Conservation (phyloP, 345 rosid genomes). For the Capsella bursapastoris region DNA sequence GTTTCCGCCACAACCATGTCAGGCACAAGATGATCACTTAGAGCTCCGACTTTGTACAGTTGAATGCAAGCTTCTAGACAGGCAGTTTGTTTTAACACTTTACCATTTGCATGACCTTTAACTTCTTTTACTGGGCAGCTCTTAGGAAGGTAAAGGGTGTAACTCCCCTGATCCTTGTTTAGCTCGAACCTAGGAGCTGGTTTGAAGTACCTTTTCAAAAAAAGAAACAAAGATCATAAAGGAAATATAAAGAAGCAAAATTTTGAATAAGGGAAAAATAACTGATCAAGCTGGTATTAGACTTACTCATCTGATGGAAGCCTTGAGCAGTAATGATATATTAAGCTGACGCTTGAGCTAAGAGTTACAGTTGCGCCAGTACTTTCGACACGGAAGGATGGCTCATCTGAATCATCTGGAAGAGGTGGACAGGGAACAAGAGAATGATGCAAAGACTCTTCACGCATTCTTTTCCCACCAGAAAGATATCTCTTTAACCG, state of each 20-base stretch:
- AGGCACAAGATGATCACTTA: slow-evolving; percentile 85
- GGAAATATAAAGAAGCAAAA: background rate
- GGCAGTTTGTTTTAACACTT: slow-evolving; percentile 60
- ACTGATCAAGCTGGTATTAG: slow-evolving; percentile 19
- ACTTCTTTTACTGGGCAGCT: slow-evolving; percentile 63
- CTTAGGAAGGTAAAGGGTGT: slow-evolving; percentile 71
- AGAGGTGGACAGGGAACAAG: slow-evolving; percentile 62
- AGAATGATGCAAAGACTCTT: slow-evolving; percentile 64
- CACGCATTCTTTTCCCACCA: slow-evolving; percentile 78
- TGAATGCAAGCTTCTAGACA: slow-evolving; percentile 88
- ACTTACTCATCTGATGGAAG: slow-evolving; percentile 91
- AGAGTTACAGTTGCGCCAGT: slow-evolving; percentile 69
- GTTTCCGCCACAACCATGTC: slow-evolving; percentile 67
- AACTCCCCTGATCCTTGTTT: slow-evolving; percentile 50
- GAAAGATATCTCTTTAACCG: slow-evolving; percentile 62
- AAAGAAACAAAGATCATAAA: slow-evolving; percentile 10
- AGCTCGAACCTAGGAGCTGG: slow-evolving; percentile 66
- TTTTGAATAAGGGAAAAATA: background rate
- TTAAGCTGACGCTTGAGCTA: slow-evolving; percentile 64
- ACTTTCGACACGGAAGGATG: slow-evolving; percentile 55
- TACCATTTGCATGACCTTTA: slow-evolving; percentile 47
- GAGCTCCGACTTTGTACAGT: slow-evolving; percentile 70
- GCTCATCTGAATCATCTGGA: slow-evolving; percentile 46
- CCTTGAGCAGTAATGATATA: slow-evolving; percentile 81
- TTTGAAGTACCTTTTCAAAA: slow-evolving; percentile 68